A percentile compares a stretch with the other conserved stretches of the same genome.
These are phyloP conservation scores for Canna indica DNA, from an alignment of 176 grass and related monocot genomes.

Conservation along the genomic window DNA sequence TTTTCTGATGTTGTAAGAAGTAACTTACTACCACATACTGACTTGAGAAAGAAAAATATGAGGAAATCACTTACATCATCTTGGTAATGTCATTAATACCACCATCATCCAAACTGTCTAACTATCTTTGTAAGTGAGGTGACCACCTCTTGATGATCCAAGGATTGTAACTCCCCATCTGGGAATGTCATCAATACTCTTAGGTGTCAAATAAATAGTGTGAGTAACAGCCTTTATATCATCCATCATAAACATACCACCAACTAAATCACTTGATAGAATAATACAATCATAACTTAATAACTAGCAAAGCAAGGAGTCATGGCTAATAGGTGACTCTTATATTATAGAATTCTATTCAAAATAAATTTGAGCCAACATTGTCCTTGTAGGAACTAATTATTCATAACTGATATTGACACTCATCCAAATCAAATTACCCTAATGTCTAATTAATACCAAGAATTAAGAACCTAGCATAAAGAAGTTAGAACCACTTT, in stretches of 20 bases:
- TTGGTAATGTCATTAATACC: conserved; percentile 60
- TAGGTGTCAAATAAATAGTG: conserved; percentile 57
- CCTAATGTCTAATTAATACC: conserved; percentile 21
- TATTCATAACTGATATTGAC: too few relatives aligned
- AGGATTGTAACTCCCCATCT: conserved; percentile 87
- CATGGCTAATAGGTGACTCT: too few relatives aligned
- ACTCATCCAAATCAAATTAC: too few relatives aligned
- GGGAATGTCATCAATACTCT: conserved; percentile 74
- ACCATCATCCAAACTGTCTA: conserved; percentile 76
- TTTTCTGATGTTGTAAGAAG: too few relatives aligned
- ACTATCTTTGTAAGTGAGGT: conserved; percentile 84
- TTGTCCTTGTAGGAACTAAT: too few relatives aligned
- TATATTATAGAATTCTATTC: too few relatives aligned
- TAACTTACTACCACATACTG: too few relatives aligned
- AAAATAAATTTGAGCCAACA: too few relatives aligned
- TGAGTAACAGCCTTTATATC: conserved; percentile 97
- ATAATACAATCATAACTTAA: too few relatives aligned
- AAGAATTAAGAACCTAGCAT: conserved; percentile 3
- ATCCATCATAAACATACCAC: conserved; percentile 54
- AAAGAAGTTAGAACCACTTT: too few relatives aligned
- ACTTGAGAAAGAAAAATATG: neutral
- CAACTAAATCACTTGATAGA: conserved; percentile 2
- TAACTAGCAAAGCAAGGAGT: too few relatives aligned
- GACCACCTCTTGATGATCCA: conserved; percentile 79
- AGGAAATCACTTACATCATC: too few relatives aligned